A percentile compares a stretch with the other conserved stretches of the same genome.
Conservation (phyloP, 768 basidiomycete genomes). For the Glaciozyma martinii region DNA sequence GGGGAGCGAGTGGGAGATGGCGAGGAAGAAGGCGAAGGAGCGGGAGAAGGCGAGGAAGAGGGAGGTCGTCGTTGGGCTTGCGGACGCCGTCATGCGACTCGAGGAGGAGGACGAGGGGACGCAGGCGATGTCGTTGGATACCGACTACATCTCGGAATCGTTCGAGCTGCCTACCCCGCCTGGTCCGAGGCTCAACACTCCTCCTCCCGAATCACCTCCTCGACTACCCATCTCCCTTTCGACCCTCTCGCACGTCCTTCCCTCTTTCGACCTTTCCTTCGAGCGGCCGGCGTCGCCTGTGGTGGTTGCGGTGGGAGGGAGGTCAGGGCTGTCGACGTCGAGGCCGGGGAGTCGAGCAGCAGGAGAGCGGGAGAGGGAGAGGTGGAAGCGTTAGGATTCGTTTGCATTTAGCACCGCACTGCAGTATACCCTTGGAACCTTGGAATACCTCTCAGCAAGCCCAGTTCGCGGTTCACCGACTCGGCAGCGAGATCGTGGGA, state of each 20-base stretch:
- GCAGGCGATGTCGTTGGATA: neutral
- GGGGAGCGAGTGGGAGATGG: constrained; percentile 25
- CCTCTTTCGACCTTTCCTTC: neutral
- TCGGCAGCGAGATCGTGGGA: too few species aligned
- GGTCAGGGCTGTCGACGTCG: constrained; percentile 1
- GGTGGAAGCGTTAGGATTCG: neutral
- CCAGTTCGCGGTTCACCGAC: too few species aligned
- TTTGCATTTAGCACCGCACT: neutral
- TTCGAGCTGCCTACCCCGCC: neutral
- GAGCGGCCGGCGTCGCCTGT: neutral
- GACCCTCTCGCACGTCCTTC: neutral
- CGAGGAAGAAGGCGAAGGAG: constrained; percentile 12
- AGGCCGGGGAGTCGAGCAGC: neutral
- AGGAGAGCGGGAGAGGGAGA: neutral
- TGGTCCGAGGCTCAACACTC: too few species aligned
- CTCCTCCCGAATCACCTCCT: neutral
- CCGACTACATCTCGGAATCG: neutral
- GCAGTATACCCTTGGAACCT: neutral
- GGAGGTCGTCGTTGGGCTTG: neutral
- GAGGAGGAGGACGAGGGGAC: neutral
- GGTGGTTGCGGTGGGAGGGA: neutral
- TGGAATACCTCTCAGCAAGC: too few species aligned
- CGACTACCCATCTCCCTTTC: neutral
- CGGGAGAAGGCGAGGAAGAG: constrained; percentile 1
- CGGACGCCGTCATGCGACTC: too few species aligned